phyloP scores from a whole-genome alignment of 2,329 filamentous ascomycete genomes.

The Curvularia eragrostidis region DNA sequence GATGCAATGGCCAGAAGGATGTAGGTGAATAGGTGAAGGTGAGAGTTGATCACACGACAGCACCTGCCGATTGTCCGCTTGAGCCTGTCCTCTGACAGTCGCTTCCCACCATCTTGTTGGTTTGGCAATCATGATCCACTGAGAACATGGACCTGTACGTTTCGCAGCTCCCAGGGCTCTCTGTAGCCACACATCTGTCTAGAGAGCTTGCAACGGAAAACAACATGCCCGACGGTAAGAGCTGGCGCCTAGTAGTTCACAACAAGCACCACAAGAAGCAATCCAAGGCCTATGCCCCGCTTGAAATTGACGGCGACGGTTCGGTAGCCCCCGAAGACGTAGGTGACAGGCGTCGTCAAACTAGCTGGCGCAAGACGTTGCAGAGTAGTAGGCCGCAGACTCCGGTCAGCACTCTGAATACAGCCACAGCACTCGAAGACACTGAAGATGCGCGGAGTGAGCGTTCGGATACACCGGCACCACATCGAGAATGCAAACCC shows the following conservation, averaged over 20 bases:
- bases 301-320: constrained; percentile 16
- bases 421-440: constrained; percentile 34
- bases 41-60: neutral
- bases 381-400: constrained; percentile 33
- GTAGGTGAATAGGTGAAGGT: neutral
- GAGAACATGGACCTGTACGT: constrained; percentile 13
- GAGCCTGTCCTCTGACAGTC: neutral
- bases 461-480: constrained; percentile 36
- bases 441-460: constrained; percentile 38
- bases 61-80: neutral
- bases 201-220: constrained; percentile 4
- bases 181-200: constrained; percentile 12
- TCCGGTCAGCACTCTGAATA: constrained; percentile 20
- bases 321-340: constrained; percentile 17
- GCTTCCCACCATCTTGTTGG: neutral
- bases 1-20: neutral
- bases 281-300: constrained; percentile 18
- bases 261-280: constrained; percentile 28
- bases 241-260: constrained; percentile 35
- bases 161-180: constrained; percentile 11
- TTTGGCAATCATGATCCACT: constrained; percentile 6
- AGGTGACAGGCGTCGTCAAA: constrained; percentile 24
- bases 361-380: constrained; percentile 35
- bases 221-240: constrained; percentile 30
- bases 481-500: constrained; percentile 47